These are phyloP conservation scores for Fusarium albidum DNA, from an alignment of 2,329 filamentous ascomycete species.

Conservation along the genomic window DNA sequence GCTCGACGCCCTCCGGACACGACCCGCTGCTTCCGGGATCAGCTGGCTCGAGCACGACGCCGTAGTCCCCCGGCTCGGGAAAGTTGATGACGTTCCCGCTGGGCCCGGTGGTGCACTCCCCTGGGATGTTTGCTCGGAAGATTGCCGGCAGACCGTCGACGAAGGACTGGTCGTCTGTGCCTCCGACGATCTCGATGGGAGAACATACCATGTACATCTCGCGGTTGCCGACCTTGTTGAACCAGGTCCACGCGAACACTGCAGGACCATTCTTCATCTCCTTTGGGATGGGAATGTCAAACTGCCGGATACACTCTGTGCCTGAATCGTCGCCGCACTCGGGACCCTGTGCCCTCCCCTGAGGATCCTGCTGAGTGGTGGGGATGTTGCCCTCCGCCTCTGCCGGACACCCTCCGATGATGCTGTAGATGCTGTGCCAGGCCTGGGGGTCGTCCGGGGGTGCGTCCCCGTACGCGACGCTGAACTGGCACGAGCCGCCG, in stretches of 20 bases:
- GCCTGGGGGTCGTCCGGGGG: constrained; percentile 24
- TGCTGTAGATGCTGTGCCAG: constrained; percentile 39
- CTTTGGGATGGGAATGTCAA: constrained; percentile 38
- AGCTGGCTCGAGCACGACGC: constrained; percentile 30
- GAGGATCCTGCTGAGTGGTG: constrained; percentile 13
- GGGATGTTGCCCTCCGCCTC: constrained; percentile 35
- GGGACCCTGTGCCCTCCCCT: constrained; percentile 30
- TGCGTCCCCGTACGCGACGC: constrained; percentile 34
- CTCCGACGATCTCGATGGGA: constrained; percentile 65
- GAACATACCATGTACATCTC: constrained; percentile 92
- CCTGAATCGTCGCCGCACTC: constrained; percentile 33
- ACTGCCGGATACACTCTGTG: constrained; percentile 38
- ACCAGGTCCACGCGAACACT: constrained; percentile 80
- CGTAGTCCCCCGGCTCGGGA: constrained; percentile 36
- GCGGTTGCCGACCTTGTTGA: constrained; percentile 78
- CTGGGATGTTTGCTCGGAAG: constrained; percentile 39
- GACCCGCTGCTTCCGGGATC: constrained; percentile 20
- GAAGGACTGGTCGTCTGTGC: constrained; percentile 39
- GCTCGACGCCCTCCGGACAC: constrained; percentile 29
- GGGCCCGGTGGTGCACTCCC: constrained; percentile 32
- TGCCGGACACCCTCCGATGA: constrained; percentile 38
- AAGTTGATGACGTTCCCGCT: constrained; percentile 36
- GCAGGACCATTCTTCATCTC: constrained; percentile 57
- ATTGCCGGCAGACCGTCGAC: constrained; percentile 30
- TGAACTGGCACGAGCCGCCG: constrained; percentile 40